Evolutionary conservation across 352 stramenopile species (phyloP).

Genomic region (Globisporangium paddicum): DNA sequence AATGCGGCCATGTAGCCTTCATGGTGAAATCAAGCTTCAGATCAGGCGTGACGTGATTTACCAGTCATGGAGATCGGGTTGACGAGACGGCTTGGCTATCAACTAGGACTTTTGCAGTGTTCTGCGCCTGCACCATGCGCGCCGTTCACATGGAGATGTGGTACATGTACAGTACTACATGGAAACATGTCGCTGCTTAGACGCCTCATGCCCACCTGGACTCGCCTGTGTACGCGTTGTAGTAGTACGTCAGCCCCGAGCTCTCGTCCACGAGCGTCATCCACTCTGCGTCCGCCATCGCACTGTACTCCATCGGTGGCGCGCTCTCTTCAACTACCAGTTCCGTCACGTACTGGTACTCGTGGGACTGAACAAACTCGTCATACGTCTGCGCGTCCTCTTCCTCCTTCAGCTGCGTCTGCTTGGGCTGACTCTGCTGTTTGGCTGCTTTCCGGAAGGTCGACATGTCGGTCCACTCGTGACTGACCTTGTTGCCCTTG

Average conservation of each 20-base stretch:
- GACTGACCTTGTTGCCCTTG: slow-evolving; percentile 70
- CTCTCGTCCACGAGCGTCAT: slow-evolving; percentile 54
- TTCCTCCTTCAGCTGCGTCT: slow-evolving; percentile 26
- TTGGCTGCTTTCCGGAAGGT: slow-evolving; percentile 46
- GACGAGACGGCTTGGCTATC: background rate
- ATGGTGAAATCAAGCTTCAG: too few species aligned
- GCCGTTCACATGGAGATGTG: background rate
- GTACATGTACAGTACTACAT: background rate
- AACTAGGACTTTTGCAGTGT: background rate
- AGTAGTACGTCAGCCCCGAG: slow-evolving; percentile 69
- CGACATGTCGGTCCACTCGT: slow-evolving; percentile 71
- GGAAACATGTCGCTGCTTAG: background rate
- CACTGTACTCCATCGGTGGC: slow-evolving; percentile 14
- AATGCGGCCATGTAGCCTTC: too few species aligned
- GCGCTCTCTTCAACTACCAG: slow-evolving; percentile 19
- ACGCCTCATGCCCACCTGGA: slow-evolving; percentile 50
- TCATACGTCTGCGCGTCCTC: slow-evolving; percentile 70
- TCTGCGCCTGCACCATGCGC: background rate
- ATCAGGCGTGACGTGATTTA: too few species aligned
- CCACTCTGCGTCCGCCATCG: slow-evolving; percentile 26
- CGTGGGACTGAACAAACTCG: slow-evolving; percentile 62
- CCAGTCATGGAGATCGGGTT: background rate
- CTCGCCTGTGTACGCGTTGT: slow-evolving; percentile 66
- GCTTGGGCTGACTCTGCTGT: slow-evolving; percentile 24
- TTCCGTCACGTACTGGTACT: slow-evolving; percentile 78